A percentile compares a stretch with the other conserved stretches of the same genome.
Conservation (phyloP, 116 monocot genomes). For the Dioscorea cayenensis region DNA sequence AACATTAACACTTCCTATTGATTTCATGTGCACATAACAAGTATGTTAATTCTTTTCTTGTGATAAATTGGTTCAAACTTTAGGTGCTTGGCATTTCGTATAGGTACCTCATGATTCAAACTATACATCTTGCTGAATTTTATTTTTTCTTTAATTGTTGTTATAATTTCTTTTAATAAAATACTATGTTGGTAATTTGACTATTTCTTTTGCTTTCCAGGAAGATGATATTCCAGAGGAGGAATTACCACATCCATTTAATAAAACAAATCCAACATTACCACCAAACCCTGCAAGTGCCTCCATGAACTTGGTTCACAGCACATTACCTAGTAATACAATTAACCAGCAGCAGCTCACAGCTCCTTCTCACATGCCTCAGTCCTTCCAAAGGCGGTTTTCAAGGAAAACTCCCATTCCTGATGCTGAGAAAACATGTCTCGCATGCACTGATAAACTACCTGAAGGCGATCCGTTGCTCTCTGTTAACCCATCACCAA, state of each 20-base stretch:
- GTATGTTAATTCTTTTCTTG: no score
- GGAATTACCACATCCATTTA: conserved; percentile 68
- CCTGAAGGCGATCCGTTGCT: conserved; percentile 2
- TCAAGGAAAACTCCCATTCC: conserved; percentile 11
- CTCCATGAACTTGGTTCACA: background rate
- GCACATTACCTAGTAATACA: background rate
- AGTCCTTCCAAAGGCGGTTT: conserved; percentile 45
- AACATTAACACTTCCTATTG: no score
- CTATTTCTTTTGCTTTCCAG: conserved; percentile 23
- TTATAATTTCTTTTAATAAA: background rate
- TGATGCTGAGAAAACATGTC: conserved; percentile 12
- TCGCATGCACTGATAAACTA: background rate
- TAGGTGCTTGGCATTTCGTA: no score
- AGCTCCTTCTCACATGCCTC: conserved; percentile 32
- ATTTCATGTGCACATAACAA: no score
- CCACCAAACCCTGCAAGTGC: background rate
- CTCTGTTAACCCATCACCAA: conserved; percentile 15
- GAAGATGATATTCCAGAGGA: conserved; percentile 70
- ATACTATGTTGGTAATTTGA: background rate
- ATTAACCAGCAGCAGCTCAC: conserved; percentile 8
- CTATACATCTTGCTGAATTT: no score
- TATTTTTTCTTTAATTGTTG: background rate
- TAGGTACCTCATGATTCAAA: no score
- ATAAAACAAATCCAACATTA: conserved; percentile 13
- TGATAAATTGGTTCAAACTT: no score